Percentiles rank a stretch among this genome's conserved stretches.
Evolutionary conservation across 129 eudicot genomes (phyloP).

Genomic region (Tanacetum coccineum): DNA sequence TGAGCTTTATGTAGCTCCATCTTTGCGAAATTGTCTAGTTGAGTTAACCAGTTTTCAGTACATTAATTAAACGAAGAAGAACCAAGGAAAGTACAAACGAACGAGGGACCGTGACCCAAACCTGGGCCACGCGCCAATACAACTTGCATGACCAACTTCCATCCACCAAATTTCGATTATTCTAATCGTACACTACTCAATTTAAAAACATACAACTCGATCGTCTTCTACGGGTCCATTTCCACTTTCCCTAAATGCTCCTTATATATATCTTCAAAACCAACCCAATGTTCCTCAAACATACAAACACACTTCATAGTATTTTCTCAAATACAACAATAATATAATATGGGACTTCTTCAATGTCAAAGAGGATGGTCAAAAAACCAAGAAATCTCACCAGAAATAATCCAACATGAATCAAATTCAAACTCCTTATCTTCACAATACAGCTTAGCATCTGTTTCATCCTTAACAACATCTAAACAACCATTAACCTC

Average conservation of each 20-base stretch:
- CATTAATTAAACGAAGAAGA: conserved; percentile 2
- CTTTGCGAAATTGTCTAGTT: no score
- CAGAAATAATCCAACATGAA: conserved; percentile 13
- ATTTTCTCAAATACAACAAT: background rate
- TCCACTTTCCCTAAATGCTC: conserved; percentile 1
- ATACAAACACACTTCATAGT: background rate
- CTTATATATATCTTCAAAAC: background rate
- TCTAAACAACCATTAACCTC: conserved; percentile 25
- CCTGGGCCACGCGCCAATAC: conserved; percentile 20
- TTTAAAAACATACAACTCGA: conserved; percentile 10
- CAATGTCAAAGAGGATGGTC: conserved; percentile 29
- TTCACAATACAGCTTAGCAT: conserved; percentile 60
- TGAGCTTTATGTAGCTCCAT: no score
- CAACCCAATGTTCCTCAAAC: conserved; percentile 16
- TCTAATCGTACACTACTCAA: background rate
- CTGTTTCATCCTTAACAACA: conserved; percentile 57
- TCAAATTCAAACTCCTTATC: conserved; percentile 30
- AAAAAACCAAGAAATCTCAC: conserved; percentile 22
- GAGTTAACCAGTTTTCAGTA: no score
- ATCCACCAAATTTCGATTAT: conserved; percentile 5
- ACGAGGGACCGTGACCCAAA: conserved; percentile 15
- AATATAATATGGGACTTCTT: conserved; percentile 43
- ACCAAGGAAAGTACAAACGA: background rate
- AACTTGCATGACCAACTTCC: conserved; percentile 31
- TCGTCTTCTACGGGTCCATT: conserved; percentile 9